Evolutionary conservation across 2,329 filamentous ascomycete genomes (phyloP), one percentile per base, ranked within the genome.

Genomic region (Pseudogymnoascus sp.): DNA sequence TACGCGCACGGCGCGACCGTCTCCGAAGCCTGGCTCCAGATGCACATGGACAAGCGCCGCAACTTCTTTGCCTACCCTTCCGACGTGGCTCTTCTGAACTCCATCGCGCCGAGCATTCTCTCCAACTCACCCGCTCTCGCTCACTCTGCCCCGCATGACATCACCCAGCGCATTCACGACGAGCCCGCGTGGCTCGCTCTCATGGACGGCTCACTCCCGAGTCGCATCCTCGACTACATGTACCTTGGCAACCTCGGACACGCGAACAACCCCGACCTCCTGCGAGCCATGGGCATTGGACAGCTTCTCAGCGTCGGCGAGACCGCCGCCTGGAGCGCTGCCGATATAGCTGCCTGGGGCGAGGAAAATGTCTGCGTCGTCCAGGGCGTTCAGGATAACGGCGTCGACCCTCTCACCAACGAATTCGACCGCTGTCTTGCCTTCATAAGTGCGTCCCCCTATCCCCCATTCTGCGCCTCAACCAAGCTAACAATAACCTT

Each of bases 1-100:
- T 99, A 92, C 74, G 91, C 90, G 61, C 91, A 94, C 65, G 91
- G 91, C 5, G 80, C 86, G 9, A 83, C 92, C 0, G 83, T 93
- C 0, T 89, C 92, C 29, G 85, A 92, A 62, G 92, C 94, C 7
- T 97, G 92, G 92, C 80, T 97, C 8, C 82, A 85, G 63, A 79
- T 99, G 58, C 94, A 99, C 73, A 87, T 86, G 9, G 81, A 85
- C 10, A 91, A 89, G 73, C 81, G 84, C 62, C 89, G 94, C 64
- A 97, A 99, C 72, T 97, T 97, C 77, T 99, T 99, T 72, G 92
- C 94, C 0, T 97, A 97, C 68, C 89, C 90, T 1, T 91, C 90
- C 0, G 94, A 99, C 71, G 92, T 97, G 15, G 84, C 88, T 3
- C 81, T 97, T 9, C 77, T 97, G n/a, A 86, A 83, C 1, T 83